Evolutionary conservation across 2,329 filamentous ascomycete species (phyloP), one percentile per base, ranked within the genome.

Genomic region (Albifimbria verrucaria): DNA sequence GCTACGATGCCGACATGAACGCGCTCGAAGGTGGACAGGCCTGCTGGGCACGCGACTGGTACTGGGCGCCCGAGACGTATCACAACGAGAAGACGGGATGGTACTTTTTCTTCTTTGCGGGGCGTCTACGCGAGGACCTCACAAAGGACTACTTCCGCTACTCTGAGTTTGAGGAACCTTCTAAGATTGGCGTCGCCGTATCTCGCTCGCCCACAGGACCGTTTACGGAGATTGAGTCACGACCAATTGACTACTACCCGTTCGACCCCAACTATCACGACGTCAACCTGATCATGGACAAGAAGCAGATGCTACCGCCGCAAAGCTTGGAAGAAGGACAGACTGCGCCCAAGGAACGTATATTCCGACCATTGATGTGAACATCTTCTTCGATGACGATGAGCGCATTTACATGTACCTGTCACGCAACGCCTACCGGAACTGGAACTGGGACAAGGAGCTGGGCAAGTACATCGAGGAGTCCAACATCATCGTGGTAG

Each of bases 381-480:
- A 78, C 62, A 65, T 81, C n/a, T 73, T 79, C 41, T 77, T 74
- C 45, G 71, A 77, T 41, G 57, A 64, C 6, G 65, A 72, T 53
- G 68, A 65, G 3, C 62, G 60, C 6, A 59, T 66, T 12, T 75
- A 77, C 51, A 50, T 72, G 0, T 70, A 70, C 51, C 54, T 61
- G 4, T 71, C 69, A 1, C 61, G 68, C 6, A 71, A 71, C 44
- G 68, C 68, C 3, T 71, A 71, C 49, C 61, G 68, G 1, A 71
- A 71, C 46, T 71, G 68, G 68, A 71, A 69, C 28, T 71, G 68
- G 68, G 68, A 71, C 42, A 54, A 55, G 1, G 48, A 55, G 4
- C 41, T 70, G 20, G 62, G 62, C 17, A 71, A 71, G 54, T 71
- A 71, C 52, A 65, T 71, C 18, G 68, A 71, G 48, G 68, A 71